Conservation (phyloP, 306 rosid genomes). For the Myrica gale region DNA sequence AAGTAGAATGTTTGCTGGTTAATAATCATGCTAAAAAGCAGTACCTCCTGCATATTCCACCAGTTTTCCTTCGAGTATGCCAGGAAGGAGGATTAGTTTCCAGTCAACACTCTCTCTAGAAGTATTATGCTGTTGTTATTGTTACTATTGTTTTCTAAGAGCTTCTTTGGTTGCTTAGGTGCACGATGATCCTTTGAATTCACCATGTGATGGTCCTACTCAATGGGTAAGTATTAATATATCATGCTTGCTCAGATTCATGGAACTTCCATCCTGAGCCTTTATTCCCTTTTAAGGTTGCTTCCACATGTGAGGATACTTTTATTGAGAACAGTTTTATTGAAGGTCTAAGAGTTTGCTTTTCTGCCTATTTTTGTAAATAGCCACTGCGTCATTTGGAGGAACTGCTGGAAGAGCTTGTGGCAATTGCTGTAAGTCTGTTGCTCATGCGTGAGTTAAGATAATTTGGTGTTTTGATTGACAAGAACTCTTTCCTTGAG, state of each 20-base stretch:
- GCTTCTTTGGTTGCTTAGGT: constrained; percentile 52
- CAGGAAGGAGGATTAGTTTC: background rate
- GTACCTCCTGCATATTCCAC: background rate
- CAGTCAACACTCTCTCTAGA: background rate
- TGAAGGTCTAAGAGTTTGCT: constrained; percentile 5
- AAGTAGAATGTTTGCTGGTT: background rate
- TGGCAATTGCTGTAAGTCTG: constrained; percentile 86
- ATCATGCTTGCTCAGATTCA: constrained; percentile 12
- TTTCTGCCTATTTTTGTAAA: constrained; percentile 19
- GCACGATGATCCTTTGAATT: constrained; percentile 88
- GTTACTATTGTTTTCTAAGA: constrained; percentile 8
- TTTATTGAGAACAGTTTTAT: constrained; percentile 2
- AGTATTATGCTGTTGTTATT: background rate
- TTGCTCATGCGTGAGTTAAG: constrained; percentile 6
- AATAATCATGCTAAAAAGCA: background rate
- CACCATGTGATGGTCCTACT: constrained; percentile 97
- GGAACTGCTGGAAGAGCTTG: constrained; percentile 89
- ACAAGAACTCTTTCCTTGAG: background rate
- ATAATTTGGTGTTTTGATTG: background rate
- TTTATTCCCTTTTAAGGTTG: constrained; percentile 12
- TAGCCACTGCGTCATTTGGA: constrained; percentile 93
- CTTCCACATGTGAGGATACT: background rate
- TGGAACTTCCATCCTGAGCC: constrained; percentile 7
- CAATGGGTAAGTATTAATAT: constrained; percentile 75
- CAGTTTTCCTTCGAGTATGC: background rate